Conservation (phyloP, 1,139 yeast species). For the Geotrichum siamense region DNA sequence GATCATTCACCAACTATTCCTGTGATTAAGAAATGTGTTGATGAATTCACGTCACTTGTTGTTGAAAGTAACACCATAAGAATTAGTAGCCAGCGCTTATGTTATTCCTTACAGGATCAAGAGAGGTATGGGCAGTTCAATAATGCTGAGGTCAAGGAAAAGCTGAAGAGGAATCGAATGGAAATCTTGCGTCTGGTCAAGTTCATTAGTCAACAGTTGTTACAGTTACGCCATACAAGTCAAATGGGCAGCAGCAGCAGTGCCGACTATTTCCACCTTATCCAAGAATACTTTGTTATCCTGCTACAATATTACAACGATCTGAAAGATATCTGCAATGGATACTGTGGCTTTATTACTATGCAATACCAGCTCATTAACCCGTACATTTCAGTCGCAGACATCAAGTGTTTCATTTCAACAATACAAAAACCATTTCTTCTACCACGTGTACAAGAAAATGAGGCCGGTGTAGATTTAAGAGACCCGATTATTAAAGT, state of each 20-base stretch:
- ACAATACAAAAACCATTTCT: slow-evolving; percentile 7
- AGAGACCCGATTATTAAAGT: slow-evolving; percentile 6
- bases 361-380: slow-evolving; percentile 10
- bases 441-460: slow-evolving; percentile 2
- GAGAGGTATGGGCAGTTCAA: not conserved
- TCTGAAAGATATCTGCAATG: slow-evolving; percentile 10
- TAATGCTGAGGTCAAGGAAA: not conserved
- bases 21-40: no score
- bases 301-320: slow-evolving; percentile 7
- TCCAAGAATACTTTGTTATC: not conserved
- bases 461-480: slow-evolving; percentile 4
- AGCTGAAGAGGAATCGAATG: not conserved
- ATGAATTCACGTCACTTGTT: no score
- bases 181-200: not conserved
- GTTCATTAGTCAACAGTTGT: not conserved
- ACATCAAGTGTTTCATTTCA: slow-evolving; percentile 6
- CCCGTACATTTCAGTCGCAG: slow-evolving; percentile 10
- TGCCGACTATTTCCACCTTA: not conserved
- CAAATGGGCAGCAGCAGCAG: slow-evolving; percentile 1
- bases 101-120: not conserved
- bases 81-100: not conserved
- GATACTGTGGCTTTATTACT: slow-evolving; percentile 12
- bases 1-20: no score
- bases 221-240: not conserved
- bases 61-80: slow-evolving; percentile 1